A percentile compares a stretch with the other conserved stretches of the same genome.
Evolutionary conservation across 805 yeast species (phyloP).

Genomic region (Kuraishia cidri): DNA sequence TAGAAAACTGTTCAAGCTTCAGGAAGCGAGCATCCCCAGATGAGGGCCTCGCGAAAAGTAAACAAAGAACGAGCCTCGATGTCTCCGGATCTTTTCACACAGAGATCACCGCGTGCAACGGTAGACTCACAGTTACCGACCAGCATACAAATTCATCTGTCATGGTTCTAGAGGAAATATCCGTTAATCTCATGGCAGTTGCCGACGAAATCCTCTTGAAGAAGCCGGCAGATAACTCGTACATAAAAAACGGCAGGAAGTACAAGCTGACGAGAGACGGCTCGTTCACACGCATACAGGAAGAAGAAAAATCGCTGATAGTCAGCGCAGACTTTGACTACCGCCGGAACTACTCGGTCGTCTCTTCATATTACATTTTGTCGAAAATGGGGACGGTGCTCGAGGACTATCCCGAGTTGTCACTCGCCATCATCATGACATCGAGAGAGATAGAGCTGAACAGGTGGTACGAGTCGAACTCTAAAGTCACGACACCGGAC

Average conservation of each 20-base stretch:
- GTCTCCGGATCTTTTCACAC: too few species aligned
- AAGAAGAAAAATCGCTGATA: slow-evolving; percentile 38
- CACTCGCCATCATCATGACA: slow-evolving; percentile 37
- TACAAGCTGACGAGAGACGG: slow-evolving; percentile 36
- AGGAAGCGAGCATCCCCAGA: too few species aligned
- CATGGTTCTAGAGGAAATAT: slow-evolving; percentile 15
- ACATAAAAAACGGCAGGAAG: slow-evolving; percentile 36
- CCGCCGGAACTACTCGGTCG: slow-evolving; percentile 23
- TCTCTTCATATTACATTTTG: slow-evolving; percentile 35
- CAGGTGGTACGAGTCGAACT: slow-evolving; percentile 39
- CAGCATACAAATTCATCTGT: too few species aligned
- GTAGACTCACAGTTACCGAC: too few species aligned
- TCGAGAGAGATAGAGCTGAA: slow-evolving; percentile 39
- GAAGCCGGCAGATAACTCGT: slow-evolving; percentile 14
- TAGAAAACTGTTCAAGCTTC: too few species aligned
- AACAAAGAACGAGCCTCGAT: too few species aligned
- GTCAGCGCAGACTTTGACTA: slow-evolving; percentile 20
- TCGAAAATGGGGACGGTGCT: slow-evolving; percentile 27
- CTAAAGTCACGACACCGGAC: slow-evolving; percentile 27
- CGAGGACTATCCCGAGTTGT: slow-evolving; percentile 26
- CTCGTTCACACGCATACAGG: slow-evolving; percentile 36
- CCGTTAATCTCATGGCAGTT: slow-evolving; percentile 14
- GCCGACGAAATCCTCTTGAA: slow-evolving; percentile 15
- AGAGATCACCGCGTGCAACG: too few species aligned
- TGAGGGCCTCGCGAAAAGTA: too few species aligned